Percentiles rank a stretch among this genome's conserved stretches.
phyloP scores from a whole-genome alignment of 2,329 filamentous ascomycete species.

The Aspergillus fructus region DNA sequence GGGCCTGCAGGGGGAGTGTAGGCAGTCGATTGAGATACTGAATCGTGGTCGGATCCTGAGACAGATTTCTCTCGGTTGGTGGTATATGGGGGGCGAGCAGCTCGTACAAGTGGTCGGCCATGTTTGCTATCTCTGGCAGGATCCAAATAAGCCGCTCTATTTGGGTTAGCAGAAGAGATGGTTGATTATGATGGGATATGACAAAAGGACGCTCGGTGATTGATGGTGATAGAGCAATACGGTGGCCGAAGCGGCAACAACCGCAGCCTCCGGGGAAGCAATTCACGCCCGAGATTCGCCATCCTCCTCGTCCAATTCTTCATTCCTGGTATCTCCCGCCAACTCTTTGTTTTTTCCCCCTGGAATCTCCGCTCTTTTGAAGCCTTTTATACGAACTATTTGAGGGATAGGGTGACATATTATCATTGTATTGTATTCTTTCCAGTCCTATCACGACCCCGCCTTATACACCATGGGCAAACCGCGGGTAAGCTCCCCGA shows the following conservation, averaged over 20 bases:
- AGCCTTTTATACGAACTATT: background rate
- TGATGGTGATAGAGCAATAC: conserved; percentile 10
- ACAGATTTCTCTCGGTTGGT: conserved; percentile 27
- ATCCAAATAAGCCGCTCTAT: background rate
- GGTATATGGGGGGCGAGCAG: conserved; percentile 65
- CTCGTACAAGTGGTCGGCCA: conserved; percentile 74
- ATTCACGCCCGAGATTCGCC: background rate
- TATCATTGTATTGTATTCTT: conserved; percentile 7
- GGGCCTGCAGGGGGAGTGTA: conserved; percentile 70
- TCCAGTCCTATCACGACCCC: conserved; percentile 20
- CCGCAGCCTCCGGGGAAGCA: conserved; percentile 24
- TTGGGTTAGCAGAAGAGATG: background rate
- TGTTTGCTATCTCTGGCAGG: conserved; percentile 29
- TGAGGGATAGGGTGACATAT: background rate
- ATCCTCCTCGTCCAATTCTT: background rate
- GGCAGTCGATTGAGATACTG: conserved; percentile 76
- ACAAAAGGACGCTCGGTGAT: background rate
- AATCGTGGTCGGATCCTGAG: conserved; percentile 35
- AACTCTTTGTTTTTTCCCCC: background rate
- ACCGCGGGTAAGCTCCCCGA: conserved; percentile 49
- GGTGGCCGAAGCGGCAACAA: conserved; percentile 32
- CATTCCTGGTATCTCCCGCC: background rate
- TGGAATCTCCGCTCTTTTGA: background rate
- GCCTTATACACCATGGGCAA: conserved; percentile 51
- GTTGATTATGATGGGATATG: background rate